These are phyloP conservation scores for Tylopilus balloui DNA, from an alignment of 768 basidiomycete genomes.

Conservation along the genomic window DNA sequence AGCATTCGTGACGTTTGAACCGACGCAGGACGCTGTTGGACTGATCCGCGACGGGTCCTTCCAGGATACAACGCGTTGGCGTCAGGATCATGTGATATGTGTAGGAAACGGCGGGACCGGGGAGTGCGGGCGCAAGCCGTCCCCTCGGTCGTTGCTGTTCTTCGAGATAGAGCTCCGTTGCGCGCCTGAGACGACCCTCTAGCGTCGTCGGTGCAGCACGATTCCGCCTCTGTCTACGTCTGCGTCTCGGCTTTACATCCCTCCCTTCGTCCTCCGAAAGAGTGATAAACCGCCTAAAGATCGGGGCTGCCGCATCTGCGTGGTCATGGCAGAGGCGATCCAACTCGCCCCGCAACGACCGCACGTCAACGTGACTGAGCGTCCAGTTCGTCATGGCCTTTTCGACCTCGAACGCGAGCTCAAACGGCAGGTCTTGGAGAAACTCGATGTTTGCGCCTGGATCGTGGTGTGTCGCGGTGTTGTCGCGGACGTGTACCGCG, in stretches of 20 bases:
- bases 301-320: constrained; percentile 17
- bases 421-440: constrained; percentile 29
- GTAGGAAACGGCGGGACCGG: constrained; percentile 23
- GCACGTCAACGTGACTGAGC: constrained; percentile 22
- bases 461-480: constrained; percentile 6
- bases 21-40: constrained; percentile 37
- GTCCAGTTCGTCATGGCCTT: constrained; percentile 32
- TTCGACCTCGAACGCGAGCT: constrained; percentile 37
- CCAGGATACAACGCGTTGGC: constrained; percentile 36
- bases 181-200: constrained; percentile 15
- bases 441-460: constrained; percentile 18
- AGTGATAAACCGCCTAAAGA: constrained; percentile 21
- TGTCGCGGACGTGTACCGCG: constrained; percentile 17
- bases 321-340: constrained; percentile 15
- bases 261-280: constrained; percentile 16
- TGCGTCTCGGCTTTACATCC: neutral
- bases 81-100: constrained; percentile 39
- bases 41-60: constrained; percentile 38
- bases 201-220: constrained; percentile 4
- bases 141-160: constrained; percentile 25
- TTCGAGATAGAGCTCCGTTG: constrained; percentile 16
- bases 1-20: constrained; percentile 37
- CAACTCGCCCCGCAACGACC: constrained; percentile 19
- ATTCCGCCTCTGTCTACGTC: neutral
- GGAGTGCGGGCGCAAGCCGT: constrained; percentile 21